These are phyloP conservation scores for Eleusine indica DNA, from an alignment of 176 grass and related monocot species.

Conservation along the genomic window DNA sequence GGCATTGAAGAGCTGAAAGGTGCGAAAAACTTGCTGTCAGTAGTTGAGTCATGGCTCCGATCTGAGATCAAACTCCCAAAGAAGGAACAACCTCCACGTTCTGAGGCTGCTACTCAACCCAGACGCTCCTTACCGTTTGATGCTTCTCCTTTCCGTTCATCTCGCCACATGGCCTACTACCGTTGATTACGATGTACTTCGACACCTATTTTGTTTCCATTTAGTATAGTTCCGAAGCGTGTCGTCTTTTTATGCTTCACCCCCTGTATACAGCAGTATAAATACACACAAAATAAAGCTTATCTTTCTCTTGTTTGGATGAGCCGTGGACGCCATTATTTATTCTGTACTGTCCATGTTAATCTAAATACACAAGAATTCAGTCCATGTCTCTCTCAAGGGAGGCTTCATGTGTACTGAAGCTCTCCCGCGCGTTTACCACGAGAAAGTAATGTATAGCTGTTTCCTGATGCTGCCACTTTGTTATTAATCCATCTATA, in stretches of 20 bases:
- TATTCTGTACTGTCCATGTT: not conserved
- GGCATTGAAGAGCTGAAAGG: slow-evolving; percentile 69
- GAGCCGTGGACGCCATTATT: slow-evolving; percentile 12
- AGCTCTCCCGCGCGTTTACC: slow-evolving; percentile 15
- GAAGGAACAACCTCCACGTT: slow-evolving; percentile 45
- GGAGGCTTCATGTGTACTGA: not conserved
- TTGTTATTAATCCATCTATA: slow-evolving; percentile 5
- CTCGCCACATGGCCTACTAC: slow-evolving; percentile 96
- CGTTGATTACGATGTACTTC: slow-evolving; percentile 54
- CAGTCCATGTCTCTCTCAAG: slow-evolving; percentile 1
- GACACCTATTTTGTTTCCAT: not conserved
- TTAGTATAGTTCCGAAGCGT: not conserved
- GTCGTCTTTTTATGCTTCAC: not conserved
- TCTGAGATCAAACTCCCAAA: slow-evolving; percentile 72
- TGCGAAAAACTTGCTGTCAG: slow-evolving; percentile 75
- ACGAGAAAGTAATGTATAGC: slow-evolving; percentile 29
- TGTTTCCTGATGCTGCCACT: slow-evolving; percentile 15
- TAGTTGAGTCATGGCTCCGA: slow-evolving; percentile 87
- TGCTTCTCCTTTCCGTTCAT: slow-evolving; percentile 78
- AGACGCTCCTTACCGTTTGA: slow-evolving; percentile 69
- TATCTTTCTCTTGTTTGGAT: slow-evolving; percentile 9
- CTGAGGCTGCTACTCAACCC: slow-evolving; percentile 34
- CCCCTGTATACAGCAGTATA: slow-evolving; percentile 20
- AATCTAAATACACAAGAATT: slow-evolving; percentile 9
- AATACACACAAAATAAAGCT: not conserved